Evolutionary conservation across 2,329 filamentous ascomycete genomes (phyloP), one percentile per base, ranked within the genome.

Genomic region (Phialophora chinensis): DNA sequence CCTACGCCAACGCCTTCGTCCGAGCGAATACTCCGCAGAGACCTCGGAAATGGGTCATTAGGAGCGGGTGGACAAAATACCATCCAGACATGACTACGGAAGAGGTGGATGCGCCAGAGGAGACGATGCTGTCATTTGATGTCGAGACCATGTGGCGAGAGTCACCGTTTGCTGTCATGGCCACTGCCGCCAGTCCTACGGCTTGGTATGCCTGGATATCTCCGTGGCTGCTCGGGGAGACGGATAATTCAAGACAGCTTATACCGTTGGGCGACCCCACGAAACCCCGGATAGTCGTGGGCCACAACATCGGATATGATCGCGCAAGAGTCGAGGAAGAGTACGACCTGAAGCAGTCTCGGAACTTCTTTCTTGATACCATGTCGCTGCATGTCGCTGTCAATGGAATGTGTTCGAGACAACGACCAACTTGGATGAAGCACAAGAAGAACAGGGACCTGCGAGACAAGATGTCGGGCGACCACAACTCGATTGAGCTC

Each of bases 151-250:
- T 99, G 90, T 99, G 90, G 86, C 96, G 96, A 76, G 88, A 95
- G 75, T 94, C 90, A 71, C 89, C 91, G 0, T 99, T 92, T 77
- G 93, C 96, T 0, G 92, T 97, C 65, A 98, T 99, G 92, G 95
- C 96, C 25, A 98, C 94, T 76, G 95, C 96, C 14, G 91, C 89
- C 20, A 93, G 93, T 72, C 89, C 92, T 0, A 93, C 88, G 2
- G 89, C 93, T 33, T 99, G 96, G 96, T 99, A 99, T 80, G 92
- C 90, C 0, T 99, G 95, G 95, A 79, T 99, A 61, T 99, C 95
- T 12, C 95, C 95, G 0, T 99, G 94, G 94, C 81, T 99, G 42
- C 80, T 99, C 20, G 91, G 89, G 33, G 92, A 98, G 80, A 90
- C 91, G 1, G 82, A 90, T 42, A 88, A 88, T 35, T 86, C 92